Base-by-base conservation (phyloP, 805 yeast species). In the Starmera dryadoides region DNA sequence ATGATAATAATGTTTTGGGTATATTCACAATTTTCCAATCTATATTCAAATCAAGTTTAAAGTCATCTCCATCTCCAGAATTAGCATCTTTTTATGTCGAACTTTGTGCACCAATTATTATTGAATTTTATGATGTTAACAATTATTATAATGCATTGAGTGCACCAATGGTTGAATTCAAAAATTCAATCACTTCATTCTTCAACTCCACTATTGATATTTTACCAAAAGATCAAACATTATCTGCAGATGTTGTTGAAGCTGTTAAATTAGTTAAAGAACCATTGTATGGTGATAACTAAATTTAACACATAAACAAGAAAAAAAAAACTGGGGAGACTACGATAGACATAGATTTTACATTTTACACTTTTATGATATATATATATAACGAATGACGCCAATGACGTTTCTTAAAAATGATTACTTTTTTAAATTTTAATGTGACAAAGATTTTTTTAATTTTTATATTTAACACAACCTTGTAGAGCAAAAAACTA, bases 61-160 rank as follows among this genome's bases (percentile, higher is more conserved):
- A 52, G 10, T 39, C 49, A 9, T 56, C 61, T 15, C 55, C 53
- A 30, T 43, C 15, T 18, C 5, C 9, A 22, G 17, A 20, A 19
- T 21, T 50, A 3, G 40, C 52, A 21, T 53, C 56, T 26, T 33
- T 44, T 32, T 47, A 49, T 28, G 31, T 65, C 17, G 60, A 63
- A 29, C 37, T 64, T 7, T 59, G 59, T 41, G 52, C 68, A 1
- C 59, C 59, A 17, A 37, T 66, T 37, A 49, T 66, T 9, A 47
- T 60, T 10, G 66, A 59, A 46, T 53, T 66, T 25, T 55, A 56
- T 40, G 69, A 66, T 40, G 42, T 60, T 37, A 63, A 61, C 33
- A 52, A 55, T 32, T 53, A 54, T 35, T 56, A 54, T 38, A 45
- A 49, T 3, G 53, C 45, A 16, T 36, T 52, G 40, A 55, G 49